phyloP scores from a whole-genome alignment of 306 rosid genomes.

The Pyrus communis region DNA sequence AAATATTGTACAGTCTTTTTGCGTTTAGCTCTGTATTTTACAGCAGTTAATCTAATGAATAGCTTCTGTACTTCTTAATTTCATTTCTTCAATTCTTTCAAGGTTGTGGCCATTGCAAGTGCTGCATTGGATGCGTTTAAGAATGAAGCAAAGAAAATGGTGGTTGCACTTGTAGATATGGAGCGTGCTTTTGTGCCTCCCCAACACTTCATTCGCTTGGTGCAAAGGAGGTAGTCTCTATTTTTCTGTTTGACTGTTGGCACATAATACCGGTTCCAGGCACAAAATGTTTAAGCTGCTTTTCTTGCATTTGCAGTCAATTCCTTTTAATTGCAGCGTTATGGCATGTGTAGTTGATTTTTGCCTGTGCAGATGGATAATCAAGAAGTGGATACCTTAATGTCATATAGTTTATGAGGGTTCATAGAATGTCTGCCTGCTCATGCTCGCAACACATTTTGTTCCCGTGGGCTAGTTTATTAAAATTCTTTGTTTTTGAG shows the following conservation, averaged over 20 bases:
- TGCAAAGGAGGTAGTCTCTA: conserved; percentile 72
- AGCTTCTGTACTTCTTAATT: background rate
- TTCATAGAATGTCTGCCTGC: background rate
- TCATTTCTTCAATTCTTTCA: conserved; percentile 7
- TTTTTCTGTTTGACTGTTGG: background rate
- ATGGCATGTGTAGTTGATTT: background rate
- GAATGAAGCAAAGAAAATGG: conserved; percentile 92
- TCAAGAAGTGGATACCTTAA: background rate
- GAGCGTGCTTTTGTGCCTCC: conserved; percentile 99
- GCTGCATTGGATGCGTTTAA: conserved; percentile 80
- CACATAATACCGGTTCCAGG: background rate
- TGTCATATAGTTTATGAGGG: conserved; percentile 2
- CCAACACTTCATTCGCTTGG: conserved; percentile 91
- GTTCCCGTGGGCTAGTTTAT: background rate
- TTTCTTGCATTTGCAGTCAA: background rate
- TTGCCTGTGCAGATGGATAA: background rate
- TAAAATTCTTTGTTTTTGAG: background rate
- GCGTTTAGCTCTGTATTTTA: background rate
- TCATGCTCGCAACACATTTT: background rate
- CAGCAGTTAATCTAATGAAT: background rate
- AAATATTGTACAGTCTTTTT: background rate
- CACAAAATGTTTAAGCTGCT: background rate
- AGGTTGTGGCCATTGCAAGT: conserved; percentile 88
- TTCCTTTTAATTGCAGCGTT: background rate
- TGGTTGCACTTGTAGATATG: conserved; percentile 96